phyloP scores from a whole-genome alignment of 495 filamentous ascomycete genomes.

The Beverwykella pulmonaria region DNA sequence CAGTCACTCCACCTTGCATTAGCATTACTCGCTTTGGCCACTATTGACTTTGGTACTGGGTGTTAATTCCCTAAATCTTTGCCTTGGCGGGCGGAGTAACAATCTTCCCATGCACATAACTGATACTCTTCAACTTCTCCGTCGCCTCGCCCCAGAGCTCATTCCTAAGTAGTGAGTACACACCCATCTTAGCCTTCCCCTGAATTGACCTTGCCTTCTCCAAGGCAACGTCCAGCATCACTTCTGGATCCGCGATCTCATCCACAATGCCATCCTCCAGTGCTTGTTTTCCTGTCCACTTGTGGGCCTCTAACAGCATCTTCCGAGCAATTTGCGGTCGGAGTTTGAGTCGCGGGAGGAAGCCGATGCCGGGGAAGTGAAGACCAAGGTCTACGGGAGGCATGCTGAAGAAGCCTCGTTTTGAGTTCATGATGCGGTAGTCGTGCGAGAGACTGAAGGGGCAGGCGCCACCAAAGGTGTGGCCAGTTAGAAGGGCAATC shows the following conservation, averaged over 20 bases:
- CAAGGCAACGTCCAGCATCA: constrained; percentile 52
- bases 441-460: constrained; percentile 55
- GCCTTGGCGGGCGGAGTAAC: constrained; percentile 43
- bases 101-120: constrained; percentile 53
- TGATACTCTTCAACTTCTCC: constrained; percentile 52
- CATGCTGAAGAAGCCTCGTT: constrained; percentile 55
- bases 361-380: constrained; percentile 56
- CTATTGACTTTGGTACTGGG: not conserved
- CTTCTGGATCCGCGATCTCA: constrained; percentile 50
- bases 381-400: constrained; percentile 56
- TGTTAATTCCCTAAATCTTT: constrained; percentile 31
- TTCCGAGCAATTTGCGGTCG: constrained; percentile 53
- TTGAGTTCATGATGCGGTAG: constrained; percentile 57
- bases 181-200: constrained; percentile 55
- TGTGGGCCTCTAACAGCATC: constrained; percentile 57
- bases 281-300: constrained; percentile 55
- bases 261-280: constrained; percentile 56
- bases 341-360: constrained; percentile 53
- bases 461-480: constrained; percentile 57
- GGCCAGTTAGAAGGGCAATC: constrained; percentile 55
- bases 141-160: constrained; percentile 57
- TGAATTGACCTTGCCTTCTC: constrained; percentile 49
- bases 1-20: not conserved
- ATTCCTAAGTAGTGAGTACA: constrained; percentile 52
- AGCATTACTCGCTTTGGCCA: not conserved